Evolutionary conservation across 108 stramenopile species (phyloP), one percentile per base, ranked within the genome.

Genomic region (Ochromonas danica): DNA sequence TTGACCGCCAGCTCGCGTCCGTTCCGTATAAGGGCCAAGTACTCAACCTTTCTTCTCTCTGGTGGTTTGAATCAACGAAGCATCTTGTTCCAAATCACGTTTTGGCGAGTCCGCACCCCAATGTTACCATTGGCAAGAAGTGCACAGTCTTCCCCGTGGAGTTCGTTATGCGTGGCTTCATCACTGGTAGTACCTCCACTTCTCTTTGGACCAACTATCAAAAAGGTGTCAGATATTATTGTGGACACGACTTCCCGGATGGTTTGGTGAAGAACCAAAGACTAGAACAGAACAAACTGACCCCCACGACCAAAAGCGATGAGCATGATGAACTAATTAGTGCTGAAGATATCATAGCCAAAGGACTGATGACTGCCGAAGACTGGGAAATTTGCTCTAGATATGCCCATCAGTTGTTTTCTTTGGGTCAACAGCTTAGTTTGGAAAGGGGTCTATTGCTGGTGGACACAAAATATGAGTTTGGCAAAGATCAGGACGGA

Each of bases 381-480:
- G 87, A 88, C 60, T 89, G 88, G 88, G 88, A 89, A 40, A 35
- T 40, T 35, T 86, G 85, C 61, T 38, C 42, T 40, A 43, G 22
- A 1, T 2, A 81, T 39, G 85, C 88, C 33, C 85, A 86, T 43
- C 72, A 42, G 28, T 77, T 88, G 45, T 89, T 89, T 41, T 72
- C 31, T 40, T 84, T 84, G 36, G 96, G 98, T 33, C 96, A 97
- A 80, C 77, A 91, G 80, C 83, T 93, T 39, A 96, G 96, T 0
- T 78, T 87, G 0, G 82, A 90, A 39, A 87, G 89, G 33, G 98
- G 98, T 38, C 81, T 99, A 60, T 95, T 99, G 63, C 84, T 99
- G 38, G 98, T 99, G 27, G 98, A 99, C 85, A 99, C 98, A 22
- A 99, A 99, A 81, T 99, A 95, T 81, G 98, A 99, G 89, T 93